Base-by-base conservation (phyloP, 2,329 filamentous ascomycete genomes). In the Atkinsonella hypoxylon region DNA sequence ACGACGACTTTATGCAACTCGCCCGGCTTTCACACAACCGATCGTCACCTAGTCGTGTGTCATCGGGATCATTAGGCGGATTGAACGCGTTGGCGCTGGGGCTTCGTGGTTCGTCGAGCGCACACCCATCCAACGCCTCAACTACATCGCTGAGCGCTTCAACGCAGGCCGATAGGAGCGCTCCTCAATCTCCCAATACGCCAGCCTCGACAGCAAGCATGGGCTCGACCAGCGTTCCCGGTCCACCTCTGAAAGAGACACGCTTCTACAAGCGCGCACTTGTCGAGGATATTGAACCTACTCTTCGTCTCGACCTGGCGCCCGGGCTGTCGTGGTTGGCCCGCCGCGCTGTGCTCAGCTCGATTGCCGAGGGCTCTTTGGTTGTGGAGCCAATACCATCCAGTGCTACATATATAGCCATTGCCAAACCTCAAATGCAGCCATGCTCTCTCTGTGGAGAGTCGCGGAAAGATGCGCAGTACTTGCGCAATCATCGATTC, bases 301-400 rank as follows among this genome's bases (percentile, higher is more conserved):
- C 93, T 0, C 72, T 98, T 10, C 83, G 93, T 41, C 78, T 98
- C 3, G 93, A 98, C 64, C 78, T 82, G 2, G 90, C 93, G 0
- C 93, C 93, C 0, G 88, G 90, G 0, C 78, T 98, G 30, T 96
- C 89, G 0, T 98, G 93, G 89, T 77, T 98, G 45, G 89, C 88
- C 46, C 85, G 91, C 44, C 83, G 93, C 51, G 87, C 85, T 6
- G 89, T 97, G 5, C 68, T 95, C 38, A 85, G 78, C 54, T 83
- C 89, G 48, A 86, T 98, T 57, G 85, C 85, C 18, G 87, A 94
- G 38, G 91, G 91, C 11, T 85, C 81, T 11, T 74, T 98, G 18
- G 82, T 95, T 4, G 90, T 98, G 4, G 93, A 98, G 63, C 93
- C 89, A 1, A 85, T 91, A 53, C 82, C 87, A 1, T 70, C 81